A percentile compares a stretch with the other conserved stretches of the same genome.
Conservation (phyloP, 2,329 filamentous ascomycete species). For the Cladosporium sp. region DNA sequence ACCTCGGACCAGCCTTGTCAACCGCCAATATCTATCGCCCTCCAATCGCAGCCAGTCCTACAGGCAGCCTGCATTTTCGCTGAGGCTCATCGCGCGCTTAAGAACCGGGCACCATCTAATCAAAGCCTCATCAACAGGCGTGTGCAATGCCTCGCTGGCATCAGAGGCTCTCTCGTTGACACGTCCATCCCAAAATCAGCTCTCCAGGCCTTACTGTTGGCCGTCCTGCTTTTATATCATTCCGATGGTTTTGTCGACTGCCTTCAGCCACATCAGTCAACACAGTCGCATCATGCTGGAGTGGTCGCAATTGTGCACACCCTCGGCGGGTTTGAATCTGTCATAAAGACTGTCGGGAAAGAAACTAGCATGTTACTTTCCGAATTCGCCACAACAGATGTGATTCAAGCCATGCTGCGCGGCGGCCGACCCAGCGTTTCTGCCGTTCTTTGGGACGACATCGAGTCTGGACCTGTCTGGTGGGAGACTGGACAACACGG, state of each 20-base stretch:
- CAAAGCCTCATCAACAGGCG: constrained; percentile 17
- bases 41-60: constrained; percentile 14
- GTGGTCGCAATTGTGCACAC: constrained; percentile 13
- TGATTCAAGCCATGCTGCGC: constrained; percentile 10
- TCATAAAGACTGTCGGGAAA: neutral
- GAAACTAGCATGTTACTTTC: constrained; percentile 14
- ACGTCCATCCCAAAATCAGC: neutral
- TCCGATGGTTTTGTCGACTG: constrained; percentile 18
- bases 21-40: constrained; percentile 14
- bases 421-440: constrained; percentile 3
- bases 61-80: constrained; percentile 16
- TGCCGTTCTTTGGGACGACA: neutral
- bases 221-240: constrained; percentile 16
- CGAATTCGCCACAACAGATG: constrained; percentile 15
- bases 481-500: constrained; percentile 11
- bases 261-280: constrained; percentile 12
- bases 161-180: constrained; percentile 6
- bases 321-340: constrained; percentile 12
- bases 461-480: constrained; percentile 15
- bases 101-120: constrained; percentile 8
- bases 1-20: constrained; percentile 17
- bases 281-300: constrained; percentile 14
- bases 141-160: constrained; percentile 10
- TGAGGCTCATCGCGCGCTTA: constrained; percentile 16
- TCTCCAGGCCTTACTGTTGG: constrained; percentile 11